Conservation (phyloP, 177 flowering plant species). For the Telopea speciosissima region DNA sequence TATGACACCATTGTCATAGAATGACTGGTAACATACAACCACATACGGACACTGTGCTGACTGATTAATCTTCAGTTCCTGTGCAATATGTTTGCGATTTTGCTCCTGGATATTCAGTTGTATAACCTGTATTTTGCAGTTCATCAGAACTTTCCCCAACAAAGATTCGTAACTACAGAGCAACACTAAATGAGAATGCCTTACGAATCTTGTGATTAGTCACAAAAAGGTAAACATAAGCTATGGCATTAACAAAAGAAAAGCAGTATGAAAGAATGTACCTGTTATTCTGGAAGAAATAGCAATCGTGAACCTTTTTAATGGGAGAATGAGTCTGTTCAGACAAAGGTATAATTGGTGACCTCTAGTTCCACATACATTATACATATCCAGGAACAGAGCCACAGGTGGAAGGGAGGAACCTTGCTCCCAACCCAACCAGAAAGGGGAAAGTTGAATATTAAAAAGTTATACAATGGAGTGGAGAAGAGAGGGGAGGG, state of each 20-base stretch:
- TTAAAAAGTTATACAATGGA: too few species aligned
- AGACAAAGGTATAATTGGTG: not conserved
- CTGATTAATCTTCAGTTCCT: constrained; percentile 90
- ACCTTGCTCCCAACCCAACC: too few species aligned
- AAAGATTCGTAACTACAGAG: not conserved
- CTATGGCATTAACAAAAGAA: not conserved
- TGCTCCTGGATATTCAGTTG: constrained; percentile 78
- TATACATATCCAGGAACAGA: too few species aligned
- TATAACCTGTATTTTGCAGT: constrained; percentile 52
- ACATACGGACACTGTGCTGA: constrained; percentile 77
- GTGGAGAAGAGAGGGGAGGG: too few species aligned
- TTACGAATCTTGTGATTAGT: not conserved
- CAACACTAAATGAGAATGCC: not conserved
- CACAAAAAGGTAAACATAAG: not conserved
- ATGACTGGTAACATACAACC: constrained; percentile 83
- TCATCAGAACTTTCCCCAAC: not conserved
- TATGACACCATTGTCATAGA: constrained; percentile 78
- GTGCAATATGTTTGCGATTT: constrained; percentile 59
- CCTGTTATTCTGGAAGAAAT: not conserved
- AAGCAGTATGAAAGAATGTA: not conserved
- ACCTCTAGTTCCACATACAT: too few species aligned
- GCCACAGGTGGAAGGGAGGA: too few species aligned
- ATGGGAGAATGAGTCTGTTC: not conserved
- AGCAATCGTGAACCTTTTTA: not conserved
- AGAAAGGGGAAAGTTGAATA: too few species aligned